Base-by-base conservation (phyloP, 768 basidiomycete species). In the Leccinellum rugosiceps region DNA sequence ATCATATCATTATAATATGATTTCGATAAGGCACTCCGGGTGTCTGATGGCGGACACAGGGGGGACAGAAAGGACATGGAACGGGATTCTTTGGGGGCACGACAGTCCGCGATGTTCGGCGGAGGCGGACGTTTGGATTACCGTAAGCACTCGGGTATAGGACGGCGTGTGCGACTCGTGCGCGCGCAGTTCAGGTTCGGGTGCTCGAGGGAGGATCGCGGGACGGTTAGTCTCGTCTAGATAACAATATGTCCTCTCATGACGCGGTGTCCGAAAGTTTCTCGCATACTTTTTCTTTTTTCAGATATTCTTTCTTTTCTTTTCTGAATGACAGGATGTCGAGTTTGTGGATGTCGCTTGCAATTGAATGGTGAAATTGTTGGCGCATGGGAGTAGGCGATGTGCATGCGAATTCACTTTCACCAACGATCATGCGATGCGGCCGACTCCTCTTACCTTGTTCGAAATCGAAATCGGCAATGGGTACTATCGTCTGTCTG, bases 1-100 rank as follows among this genome's bases (percentile, higher is more conserved):
- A 41, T 41, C 38, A 41, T 26, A 26, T 41, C 38, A 19, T 11
- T 19, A 19, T 41, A 19, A 19, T 19, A 19, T 41, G 38, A 41
- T 41, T n/a, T 41, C 38, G n/a, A 41, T 41, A 19, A n/a, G 50
- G 34, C 15, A 17, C 43, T 38, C 51, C 30, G 58, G 35, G 25
- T 6, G 30, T 47, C 23, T 49, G 50, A 61, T 61, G 55, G 52
- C 58, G 55, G 63, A 41, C 41, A 56, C 43, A 32, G 23, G 38
- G 53, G 30, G 48, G 51, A 58, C 41, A 26, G 15, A 26, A 15
- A 23, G 15, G 50, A 38, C 17, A 41, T n/a, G 3, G 7, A 9
- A 23, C 31, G 57, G 48, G 30, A 31, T 53, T 34, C 38, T 48
- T 30, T 28, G 26, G 44, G 26, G 32, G 15, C 17, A 15, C 19